phyloP scores from a whole-genome alignment of 2,329 filamentous ascomycete species.

The Phaeosphaeriaceae sp. region DNA sequence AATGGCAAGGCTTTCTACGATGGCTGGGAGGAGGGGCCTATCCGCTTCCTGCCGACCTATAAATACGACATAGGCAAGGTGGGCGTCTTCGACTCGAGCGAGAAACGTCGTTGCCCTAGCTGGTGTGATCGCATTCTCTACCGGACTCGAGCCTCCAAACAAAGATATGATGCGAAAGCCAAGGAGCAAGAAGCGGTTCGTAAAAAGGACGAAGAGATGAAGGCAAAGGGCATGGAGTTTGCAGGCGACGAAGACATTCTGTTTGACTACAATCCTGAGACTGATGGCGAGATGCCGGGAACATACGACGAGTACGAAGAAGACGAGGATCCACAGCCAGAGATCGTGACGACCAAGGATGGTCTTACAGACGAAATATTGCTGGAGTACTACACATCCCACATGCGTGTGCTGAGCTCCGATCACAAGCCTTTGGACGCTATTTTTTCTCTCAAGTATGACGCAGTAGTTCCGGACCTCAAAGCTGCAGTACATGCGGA shows the following conservation, averaged over 20 bases:
- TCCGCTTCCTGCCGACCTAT: conserved; percentile 91
- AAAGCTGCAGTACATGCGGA: conserved; percentile 86
- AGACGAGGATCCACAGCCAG: conserved; percentile 52
- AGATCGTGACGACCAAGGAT: conserved; percentile 64
- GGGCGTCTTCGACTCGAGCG: conserved; percentile 90
- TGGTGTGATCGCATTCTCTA: conserved; percentile 97
- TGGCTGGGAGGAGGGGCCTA: conserved; percentile 88
- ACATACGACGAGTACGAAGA: conserved; percentile 44
- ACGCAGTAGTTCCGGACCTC: conserved; percentile 83
- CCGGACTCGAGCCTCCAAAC: conserved; percentile 74
- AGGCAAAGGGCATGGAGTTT: conserved; percentile 75
- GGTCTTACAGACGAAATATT: conserved; percentile 63
- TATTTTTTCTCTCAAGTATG: conserved; percentile 83
- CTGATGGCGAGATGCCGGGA: conserved; percentile 65
- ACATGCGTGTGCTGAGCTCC: conserved; percentile 88
- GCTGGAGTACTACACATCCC: conserved; percentile 78
- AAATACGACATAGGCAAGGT: conserved; percentile 98
- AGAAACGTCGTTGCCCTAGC: conserved; percentile 89
- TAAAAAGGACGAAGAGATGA: conserved; percentile 85
- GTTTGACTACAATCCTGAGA: conserved; percentile 89
- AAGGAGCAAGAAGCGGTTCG: conserved; percentile 71
- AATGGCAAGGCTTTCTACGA: conserved; percentile 84
- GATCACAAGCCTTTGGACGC: conserved; percentile 94
- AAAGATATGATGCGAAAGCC: conserved; percentile 68
- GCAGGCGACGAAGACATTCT: conserved; percentile 81